Percentiles rank a stretch among this genome's conserved stretches.
phyloP scores from a whole-genome alignment of 345 rosid genomes.

The Schrenkiella parvula region DNA sequence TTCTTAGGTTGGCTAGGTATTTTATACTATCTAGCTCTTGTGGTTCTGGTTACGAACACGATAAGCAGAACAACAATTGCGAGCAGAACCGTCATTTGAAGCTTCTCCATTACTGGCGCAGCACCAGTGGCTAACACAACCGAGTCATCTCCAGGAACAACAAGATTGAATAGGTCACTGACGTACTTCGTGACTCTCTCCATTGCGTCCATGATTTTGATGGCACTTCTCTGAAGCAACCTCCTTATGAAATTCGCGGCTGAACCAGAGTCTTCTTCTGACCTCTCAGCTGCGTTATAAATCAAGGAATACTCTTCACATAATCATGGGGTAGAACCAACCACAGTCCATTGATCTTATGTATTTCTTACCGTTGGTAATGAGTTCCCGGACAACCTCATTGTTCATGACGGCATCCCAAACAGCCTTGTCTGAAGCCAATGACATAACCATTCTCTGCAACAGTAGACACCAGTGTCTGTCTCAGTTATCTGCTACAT shows the following conservation, averaged over 20 bases:
- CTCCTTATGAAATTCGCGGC: slow-evolving; percentile 41
- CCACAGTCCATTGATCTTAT: not conserved
- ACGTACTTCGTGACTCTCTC: slow-evolving; percentile 50
- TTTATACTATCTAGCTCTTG: slow-evolving; percentile 18
- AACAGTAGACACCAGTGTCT: not conserved
- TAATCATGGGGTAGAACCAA: not conserved
- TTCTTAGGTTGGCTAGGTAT: not conserved
- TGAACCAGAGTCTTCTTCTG: slow-evolving; percentile 38
- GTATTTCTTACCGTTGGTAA: slow-evolving; percentile 5
- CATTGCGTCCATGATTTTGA: slow-evolving; percentile 41
- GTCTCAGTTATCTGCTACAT: not conserved
- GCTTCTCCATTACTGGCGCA: slow-evolving; percentile 51
- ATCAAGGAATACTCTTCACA: not conserved
- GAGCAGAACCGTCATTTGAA: slow-evolving; percentile 64
- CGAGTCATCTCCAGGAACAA: slow-evolving; percentile 30
- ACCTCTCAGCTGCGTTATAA: slow-evolving; percentile 26
- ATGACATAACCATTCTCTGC: slow-evolving; percentile 64
- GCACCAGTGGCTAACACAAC: slow-evolving; percentile 28
- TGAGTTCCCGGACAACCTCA: slow-evolving; percentile 68
- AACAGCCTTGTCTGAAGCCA: slow-evolving; percentile 77
- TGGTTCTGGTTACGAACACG: slow-evolving; percentile 61
- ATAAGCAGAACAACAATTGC: slow-evolving; percentile 63
- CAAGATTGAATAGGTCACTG: slow-evolving; percentile 39
- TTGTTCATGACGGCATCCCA: slow-evolving; percentile 89
- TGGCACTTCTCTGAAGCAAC: slow-evolving; percentile 49